Evolutionary conservation across 2,329 filamentous ascomycete species (phyloP).

Genomic region (Pseudopithomyces maydicus): DNA sequence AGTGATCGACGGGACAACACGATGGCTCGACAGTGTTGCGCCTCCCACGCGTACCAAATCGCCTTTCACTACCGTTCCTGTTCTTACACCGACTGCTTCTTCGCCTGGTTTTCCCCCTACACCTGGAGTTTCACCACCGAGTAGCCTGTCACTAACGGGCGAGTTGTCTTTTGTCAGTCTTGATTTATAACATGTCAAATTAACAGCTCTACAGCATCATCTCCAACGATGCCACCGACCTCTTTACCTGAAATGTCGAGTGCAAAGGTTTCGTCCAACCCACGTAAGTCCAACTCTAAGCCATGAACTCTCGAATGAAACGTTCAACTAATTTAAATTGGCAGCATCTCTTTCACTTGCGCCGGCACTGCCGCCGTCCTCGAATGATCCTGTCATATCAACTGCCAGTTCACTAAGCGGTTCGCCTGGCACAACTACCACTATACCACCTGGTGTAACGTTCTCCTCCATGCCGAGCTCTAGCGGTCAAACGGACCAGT

Average conservation of each 20-base stretch:
- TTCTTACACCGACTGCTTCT: background rate
- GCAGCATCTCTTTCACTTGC: background rate
- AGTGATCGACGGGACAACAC: slow-evolving; percentile 37
- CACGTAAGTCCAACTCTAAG: background rate
- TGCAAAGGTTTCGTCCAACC: background rate
- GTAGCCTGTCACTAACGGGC: background rate
- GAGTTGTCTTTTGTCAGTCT: background rate
- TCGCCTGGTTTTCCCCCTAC: background rate
- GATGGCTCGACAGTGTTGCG: slow-evolving; percentile 35
- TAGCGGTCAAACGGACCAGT: background rate
- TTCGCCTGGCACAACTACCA: background rate
- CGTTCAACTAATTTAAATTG: background rate
- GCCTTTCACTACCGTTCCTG: slow-evolving; percentile 8
- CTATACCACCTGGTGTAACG: background rate
- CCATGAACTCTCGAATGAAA: background rate
- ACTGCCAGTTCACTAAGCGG: slow-evolving; percentile 5
- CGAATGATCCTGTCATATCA: background rate
- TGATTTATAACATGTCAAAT: background rate
- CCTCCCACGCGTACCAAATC: slow-evolving; percentile 30
- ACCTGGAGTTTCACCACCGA: background rate
- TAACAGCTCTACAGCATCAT: background rate
- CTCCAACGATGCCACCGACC: background rate
- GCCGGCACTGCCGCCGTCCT: background rate
- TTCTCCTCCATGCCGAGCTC: background rate
- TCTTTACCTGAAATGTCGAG: slow-evolving; percentile 2